Percentiles rank a stretch among this genome's conserved stretches.
phyloP scores from a whole-genome alignment of 495 filamentous ascomycete genomes.

The Tuber microsphaerosporum region DNA sequence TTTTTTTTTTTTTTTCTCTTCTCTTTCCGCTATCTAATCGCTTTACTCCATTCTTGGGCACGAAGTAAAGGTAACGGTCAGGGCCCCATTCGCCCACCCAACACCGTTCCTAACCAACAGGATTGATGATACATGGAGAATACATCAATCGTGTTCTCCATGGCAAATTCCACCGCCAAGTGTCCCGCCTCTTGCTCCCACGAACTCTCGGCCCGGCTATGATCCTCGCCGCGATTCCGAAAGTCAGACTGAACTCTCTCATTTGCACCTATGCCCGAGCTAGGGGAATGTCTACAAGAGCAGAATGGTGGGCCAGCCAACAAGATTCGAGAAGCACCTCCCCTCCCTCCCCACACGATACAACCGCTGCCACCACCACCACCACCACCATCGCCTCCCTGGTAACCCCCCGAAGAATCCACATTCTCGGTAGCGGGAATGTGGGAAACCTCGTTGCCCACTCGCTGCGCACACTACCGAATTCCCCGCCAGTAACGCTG shows the following conservation, averaged over 20 bases:
- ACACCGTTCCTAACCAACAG: background rate
- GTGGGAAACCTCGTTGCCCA: slow-evolving; percentile 52
- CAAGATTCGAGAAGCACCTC: background rate
- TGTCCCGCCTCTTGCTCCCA: background rate
- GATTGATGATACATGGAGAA: slow-evolving; percentile 1
- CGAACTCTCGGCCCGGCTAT: background rate
- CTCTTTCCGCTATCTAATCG: background rate
- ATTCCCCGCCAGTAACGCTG: slow-evolving; percentile 46
- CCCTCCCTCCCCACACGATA: background rate
- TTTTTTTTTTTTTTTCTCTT: background rate
- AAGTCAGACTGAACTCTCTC: background rate
- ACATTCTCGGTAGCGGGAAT: slow-evolving; percentile 54
- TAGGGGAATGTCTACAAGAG: background rate
- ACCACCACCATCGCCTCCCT: background rate
- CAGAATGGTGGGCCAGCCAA: background rate
- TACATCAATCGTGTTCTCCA: background rate
- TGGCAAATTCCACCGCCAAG: background rate
- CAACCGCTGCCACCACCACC: slow-evolving; percentile 8
- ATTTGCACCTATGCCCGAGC: background rate
- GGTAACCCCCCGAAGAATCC: slow-evolving; percentile 39
- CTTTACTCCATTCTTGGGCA: background rate
- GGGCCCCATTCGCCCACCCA: background rate
- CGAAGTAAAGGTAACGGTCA: background rate
- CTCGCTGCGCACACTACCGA: slow-evolving; percentile 43
- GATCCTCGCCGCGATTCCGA: background rate